Conservation (phyloP, 2,329 filamentous ascomycete genomes). For the Colletotrichum sidae region DNA sequence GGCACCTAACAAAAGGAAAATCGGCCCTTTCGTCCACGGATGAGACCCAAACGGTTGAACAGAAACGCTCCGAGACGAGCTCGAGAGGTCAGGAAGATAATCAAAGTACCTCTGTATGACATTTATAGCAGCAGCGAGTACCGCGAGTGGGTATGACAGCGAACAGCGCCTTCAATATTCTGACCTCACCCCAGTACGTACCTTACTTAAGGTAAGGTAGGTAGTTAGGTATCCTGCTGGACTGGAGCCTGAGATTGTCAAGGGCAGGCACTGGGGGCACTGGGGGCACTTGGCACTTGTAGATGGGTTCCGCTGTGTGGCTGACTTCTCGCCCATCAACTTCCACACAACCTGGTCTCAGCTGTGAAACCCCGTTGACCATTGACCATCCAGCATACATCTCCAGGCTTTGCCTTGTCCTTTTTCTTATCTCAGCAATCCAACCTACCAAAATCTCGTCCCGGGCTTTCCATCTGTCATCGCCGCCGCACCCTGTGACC, state of each 20-base stretch:
- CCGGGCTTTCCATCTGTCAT: constrained; percentile 26
- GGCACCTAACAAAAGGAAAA: constrained; percentile 32
- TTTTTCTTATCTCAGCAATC: constrained; percentile 35
- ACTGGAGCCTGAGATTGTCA: too few relatives aligned
- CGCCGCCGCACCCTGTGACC: constrained; percentile 36
- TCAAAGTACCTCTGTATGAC: not conserved
- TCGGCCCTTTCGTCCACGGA: constrained; percentile 11
- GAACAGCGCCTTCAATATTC: not conserved
- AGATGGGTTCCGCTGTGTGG: constrained; percentile 14
- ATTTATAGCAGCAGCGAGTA: too few relatives aligned
- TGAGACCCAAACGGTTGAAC: constrained; percentile 21
- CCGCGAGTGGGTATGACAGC: too few relatives aligned
- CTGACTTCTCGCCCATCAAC: constrained; percentile 8
- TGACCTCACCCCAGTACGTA: constrained; percentile 15
- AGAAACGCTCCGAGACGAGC: not conserved
- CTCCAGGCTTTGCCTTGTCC: constrained; percentile 2
- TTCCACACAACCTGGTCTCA: constrained; percentile 9
- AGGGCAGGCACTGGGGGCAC: not conserved
- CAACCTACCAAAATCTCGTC: constrained; percentile 28
- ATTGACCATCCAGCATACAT: constrained; percentile 3
- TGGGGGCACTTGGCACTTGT: not conserved
- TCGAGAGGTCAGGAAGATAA: not conserved
- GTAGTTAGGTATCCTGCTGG: too few relatives aligned
- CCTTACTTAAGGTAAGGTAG: not conserved
- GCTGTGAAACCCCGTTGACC: constrained; percentile 19